A percentile compares a stretch with the other conserved stretches of the same genome.
Conservation (phyloP, 495 filamentous ascomycete species). For the Aspergillus avenaceus region DNA sequence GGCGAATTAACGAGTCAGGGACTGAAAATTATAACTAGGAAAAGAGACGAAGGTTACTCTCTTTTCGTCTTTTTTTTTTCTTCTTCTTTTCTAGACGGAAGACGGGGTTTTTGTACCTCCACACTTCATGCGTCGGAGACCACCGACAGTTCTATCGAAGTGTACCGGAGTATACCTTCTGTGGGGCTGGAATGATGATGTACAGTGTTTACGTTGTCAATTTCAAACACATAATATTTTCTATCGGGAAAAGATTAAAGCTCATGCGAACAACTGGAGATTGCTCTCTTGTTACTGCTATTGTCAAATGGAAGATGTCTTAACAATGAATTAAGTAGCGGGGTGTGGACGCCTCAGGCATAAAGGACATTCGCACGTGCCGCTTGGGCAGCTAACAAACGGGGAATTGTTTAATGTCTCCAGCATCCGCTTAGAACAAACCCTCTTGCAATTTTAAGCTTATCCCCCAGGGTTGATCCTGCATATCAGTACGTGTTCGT, state of each 20-base stretch:
- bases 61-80: slow-evolving; percentile 30
- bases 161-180: slow-evolving; percentile 34
- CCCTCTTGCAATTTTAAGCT: neutral
- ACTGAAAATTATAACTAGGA: neutral
- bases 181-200: slow-evolving; percentile 7
- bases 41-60: slow-evolving; percentile 3
- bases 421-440: neutral
- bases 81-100: slow-evolving; percentile 8
- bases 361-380: neutral
- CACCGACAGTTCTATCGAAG: slow-evolving; percentile 28
- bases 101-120: slow-evolving; percentile 12
- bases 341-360: neutral
- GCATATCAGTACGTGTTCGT: neutral
- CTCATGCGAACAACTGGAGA: neutral
- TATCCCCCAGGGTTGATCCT: neutral
- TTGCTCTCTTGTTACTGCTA: no score
- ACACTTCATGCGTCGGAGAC: slow-evolving; percentile 31
- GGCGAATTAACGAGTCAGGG: neutral
- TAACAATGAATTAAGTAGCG: neutral
- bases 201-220: neutral
- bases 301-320: no score
- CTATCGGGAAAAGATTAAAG: neutral
- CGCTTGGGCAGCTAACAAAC: neutral
- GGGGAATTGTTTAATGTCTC: neutral
- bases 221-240: neutral